A percentile compares a stretch with the other conserved stretches of the same genome.
phyloP scores from a whole-genome alignment of 129 eudicot genomes.

The Heracleum sosnowskyi region DNA sequence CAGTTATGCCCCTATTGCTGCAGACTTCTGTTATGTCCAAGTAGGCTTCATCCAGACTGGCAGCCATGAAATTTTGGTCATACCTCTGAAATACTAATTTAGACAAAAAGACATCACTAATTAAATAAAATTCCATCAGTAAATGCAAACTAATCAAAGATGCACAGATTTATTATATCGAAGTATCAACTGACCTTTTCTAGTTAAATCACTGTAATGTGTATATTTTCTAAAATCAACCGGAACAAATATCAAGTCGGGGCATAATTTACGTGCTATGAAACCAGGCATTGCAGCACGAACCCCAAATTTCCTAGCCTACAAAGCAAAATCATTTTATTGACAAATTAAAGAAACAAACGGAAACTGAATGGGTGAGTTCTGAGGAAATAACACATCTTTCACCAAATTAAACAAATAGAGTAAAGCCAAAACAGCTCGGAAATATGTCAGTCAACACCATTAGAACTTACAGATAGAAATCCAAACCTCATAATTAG shows the following conservation, averaged over 20 bases:
- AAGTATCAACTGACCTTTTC: conserved; percentile 53
- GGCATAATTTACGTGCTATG: conserved; percentile 92
- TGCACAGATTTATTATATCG: neutral
- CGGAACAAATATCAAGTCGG: conserved; percentile 83
- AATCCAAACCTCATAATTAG: conserved; percentile 86
- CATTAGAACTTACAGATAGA: conserved; percentile 3
- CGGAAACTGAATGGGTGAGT: neutral
- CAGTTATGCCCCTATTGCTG: conserved; percentile 48
- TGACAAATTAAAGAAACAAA: conserved; percentile 10
- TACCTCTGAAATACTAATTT: conserved; percentile 65
- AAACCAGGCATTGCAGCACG: conserved; percentile 99
- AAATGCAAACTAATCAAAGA: neutral
- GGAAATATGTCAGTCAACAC: neutral
- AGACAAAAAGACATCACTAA: neutral
- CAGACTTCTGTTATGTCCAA: conserved; percentile 85
- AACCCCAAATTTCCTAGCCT: conserved; percentile 96
- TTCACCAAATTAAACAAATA: neutral
- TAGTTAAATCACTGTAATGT: conserved; percentile 79
- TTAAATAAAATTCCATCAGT: neutral
- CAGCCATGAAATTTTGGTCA: conserved; percentile 78
- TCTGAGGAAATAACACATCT: neutral
- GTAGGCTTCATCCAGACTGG: conserved; percentile 97
- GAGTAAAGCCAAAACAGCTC: neutral
- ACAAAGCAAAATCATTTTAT: conserved; percentile 16
- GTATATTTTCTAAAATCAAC: conserved; percentile 81